Base-by-base conservation (phyloP, 108 stramenopile genomes). In the Nannochloropsis gaditana region DNA sequence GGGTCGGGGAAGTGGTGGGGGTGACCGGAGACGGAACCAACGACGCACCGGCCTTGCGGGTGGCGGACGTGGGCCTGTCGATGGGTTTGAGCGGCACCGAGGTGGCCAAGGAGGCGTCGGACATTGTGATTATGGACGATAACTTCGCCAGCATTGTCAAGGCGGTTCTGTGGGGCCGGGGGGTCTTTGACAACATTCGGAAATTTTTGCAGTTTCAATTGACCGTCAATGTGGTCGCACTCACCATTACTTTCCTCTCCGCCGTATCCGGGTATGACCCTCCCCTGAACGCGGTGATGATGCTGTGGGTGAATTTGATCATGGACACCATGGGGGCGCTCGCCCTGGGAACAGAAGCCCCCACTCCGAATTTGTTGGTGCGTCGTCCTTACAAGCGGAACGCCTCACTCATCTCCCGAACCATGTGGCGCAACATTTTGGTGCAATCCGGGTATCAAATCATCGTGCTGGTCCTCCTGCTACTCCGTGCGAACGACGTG, bases 21-120 rank as follows among this genome's bases (percentile, higher is more conserved):
- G 97, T 98, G 91, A 99, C 99, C 1, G 99, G 99, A 45, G 99
- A 99, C 90, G 99, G 99, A 73, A 98, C 99, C 9, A 99, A 99
- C 90, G 92, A 93, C 83, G 92, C 92, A 42, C 92, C 92, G 9
- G 92, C 92, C 45, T 85, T 93, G 15, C 91, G 91, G 83, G 87
- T 86, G 9, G 92, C 91, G n/a, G 92, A 93, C 87, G 92, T 93
- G 45, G 92, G 92, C 21, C 88, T 93, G 31, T 87, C 90, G 84
- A 93, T 93, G 92, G 92, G 92, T 31, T 45, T 92, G 11, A 85
- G 90, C 31, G 92, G 92, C 59, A 93, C 92, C 44, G 92, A 93
- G 44, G 93, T 92, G 21, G 92, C 92, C 2, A 89, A 91, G 45
- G 91, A 90, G 44, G 92, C 92, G 9, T 90, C 92, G 42, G 92